Base-by-base conservation (phyloP, 441 rosid genomes). In the Bocquillonia castaneifolia region DNA sequence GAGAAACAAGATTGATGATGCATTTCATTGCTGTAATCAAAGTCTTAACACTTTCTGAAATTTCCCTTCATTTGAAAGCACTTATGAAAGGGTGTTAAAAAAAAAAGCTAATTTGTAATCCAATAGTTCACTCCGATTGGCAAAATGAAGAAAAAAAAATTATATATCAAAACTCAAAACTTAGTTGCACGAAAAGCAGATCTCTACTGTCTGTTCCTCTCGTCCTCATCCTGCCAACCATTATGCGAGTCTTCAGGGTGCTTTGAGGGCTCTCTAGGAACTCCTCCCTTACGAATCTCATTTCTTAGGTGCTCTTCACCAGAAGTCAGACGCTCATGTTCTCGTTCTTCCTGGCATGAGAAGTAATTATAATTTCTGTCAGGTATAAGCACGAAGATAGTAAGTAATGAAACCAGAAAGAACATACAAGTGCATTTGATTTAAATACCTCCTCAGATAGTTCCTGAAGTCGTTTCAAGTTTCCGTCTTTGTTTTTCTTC, bases 391-490 rank as follows among this genome's bases (percentile, higher is more conserved):
- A n/a, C 12, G 45, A 23, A 55, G 40, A 45, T 23, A 39, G 28
- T 20, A 42, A 50, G 25, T 18, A 76, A 39, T 25, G 44, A 25
- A 53, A 42, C 7, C 29, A 55, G 48, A 54, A 28, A 28, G 1
- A 10, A 39, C 2, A 20, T 20, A 20, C n/a, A n/a, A n/a, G n/a
- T 17, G 6, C 34, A 28, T 58, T 42, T 37, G 14, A 72, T 25
- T 58, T 28, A 53, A n/a, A 56, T 75, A 87, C 91, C 91, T 87
- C 75, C 63, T 72, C 62, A 9, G 74, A 77, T 64, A 18, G 34
- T 62, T 52, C 77, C 26, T 71, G 59, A 56, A 80, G 75, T 66
- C 57, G 82, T 69, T 82, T 10, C 52, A 69, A 63, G 70, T 23
- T 73, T 34, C 6, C 9, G 29, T 78, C 80, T 73, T 81, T 79